Base-by-base conservation (phyloP, 305 asterid species). In the Fraxinus ornus region DNA sequence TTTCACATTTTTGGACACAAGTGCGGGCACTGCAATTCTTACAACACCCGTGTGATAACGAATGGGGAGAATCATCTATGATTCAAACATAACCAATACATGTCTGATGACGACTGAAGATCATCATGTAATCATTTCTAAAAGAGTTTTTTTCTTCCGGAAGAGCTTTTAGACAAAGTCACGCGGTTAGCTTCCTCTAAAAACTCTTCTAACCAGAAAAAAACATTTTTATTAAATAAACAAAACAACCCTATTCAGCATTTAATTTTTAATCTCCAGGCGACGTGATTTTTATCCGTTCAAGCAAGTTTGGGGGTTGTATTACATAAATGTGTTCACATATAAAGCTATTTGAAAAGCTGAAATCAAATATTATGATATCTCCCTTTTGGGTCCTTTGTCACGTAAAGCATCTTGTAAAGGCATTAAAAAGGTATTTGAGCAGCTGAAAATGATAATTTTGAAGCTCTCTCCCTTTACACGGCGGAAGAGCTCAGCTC, bases 1-100 rank as follows among this genome's bases (percentile, higher is more conserved):
- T 94, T 94, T 81, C 98, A 95, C 91, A 92, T 94, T 36, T 80
- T 89, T 74, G 99, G 99, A 37, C 97, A 94, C 94, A 95, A 93
- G 87, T 91, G 98, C 86, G 84, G 78, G 86, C 91, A 87, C 36
- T 94, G 98, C 75, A 88, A 84, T 82, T 94, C 98, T 32, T 95
- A 91, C 86, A 95, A 95, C 85, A 93, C 97, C 81, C 97, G 98
- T 19, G 83, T 89, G 88, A 86, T 92, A 80, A 75, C 90, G 12
- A 82, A 81, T 21, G 82, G 80, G 84, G 90, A 85, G 77, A 80
- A 86, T 84, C 80, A 78, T 28, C 87, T 81, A 80, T 85, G 89
- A 80, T 84, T 86, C 83, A 26, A 66, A 26, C 36, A 9, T 36
- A 66, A 66, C 24, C 70, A 17, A n/a, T 57, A 7, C 26, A 10